Evolutionary conservation across 805 yeast species (phyloP), one percentile per base, ranked within the genome.

Genomic region (Ogataea parapolymorpha): DNA sequence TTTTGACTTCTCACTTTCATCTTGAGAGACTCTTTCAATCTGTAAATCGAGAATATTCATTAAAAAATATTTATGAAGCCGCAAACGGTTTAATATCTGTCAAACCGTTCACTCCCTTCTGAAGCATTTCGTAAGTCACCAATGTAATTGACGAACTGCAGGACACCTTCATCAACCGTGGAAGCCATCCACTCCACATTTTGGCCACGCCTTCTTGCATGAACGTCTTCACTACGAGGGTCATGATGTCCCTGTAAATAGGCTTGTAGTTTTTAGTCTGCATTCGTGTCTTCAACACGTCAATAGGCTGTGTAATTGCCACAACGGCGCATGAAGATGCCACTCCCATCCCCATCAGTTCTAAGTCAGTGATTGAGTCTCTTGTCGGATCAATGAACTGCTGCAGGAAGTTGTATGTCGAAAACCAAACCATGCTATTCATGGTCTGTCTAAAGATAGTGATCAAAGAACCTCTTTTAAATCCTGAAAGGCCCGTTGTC

Each of bases 251-350:
- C 43, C 69, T 72, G 58, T 82, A 83, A 2, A 75, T 51, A 4
- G 61, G 54, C 54, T 71, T 71, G n/a, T 83, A 79, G 56, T 81
- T 78, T 53, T 80, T 77, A 54, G 88, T 77, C 63, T 89, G 96
- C 77, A 89, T 77, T 56, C 95, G 75, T 2, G 96, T 78, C 66
- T 90, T 90, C 35, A 90, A 64, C 2, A 87, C 86, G 64, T 90
- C 97, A 22, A 90, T 67, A 0, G 97, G 97, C 64, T 88, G 98
- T 0, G 96, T 90, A 0, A 76, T 67, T 0, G 76, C 78, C 16
- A 87, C 85, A 22, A 86, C 95, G 0, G 88, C 83, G 3, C 75
- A 63, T 0, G 93, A 80, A 2, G 95, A 78, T 1, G 77, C 68
- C 9, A 81, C 64, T 5, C 93, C 88, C 53, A 73, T 52, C 11